Base-by-base conservation (phyloP, 169 alveolate species). In the Plasmodium reichenowi region DNA sequence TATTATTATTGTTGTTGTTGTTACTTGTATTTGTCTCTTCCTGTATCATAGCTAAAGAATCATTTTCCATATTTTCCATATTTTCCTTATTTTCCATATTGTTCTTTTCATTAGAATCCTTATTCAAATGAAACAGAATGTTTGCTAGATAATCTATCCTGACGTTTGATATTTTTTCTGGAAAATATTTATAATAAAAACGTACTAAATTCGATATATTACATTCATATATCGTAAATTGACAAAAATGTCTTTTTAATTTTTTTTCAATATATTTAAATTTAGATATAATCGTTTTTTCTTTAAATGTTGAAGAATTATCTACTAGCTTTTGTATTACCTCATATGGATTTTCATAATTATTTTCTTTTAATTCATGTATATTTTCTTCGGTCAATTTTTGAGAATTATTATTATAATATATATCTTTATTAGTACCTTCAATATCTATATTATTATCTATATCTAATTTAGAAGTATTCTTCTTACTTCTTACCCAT, bases 181-280 rank as follows among this genome's bases (percentile, higher is more conserved):
- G 90, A 29, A 68, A 68, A 43, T 68, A 68, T 45, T 80, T 80
- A 62, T 80, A 80, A 58, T 80, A 80, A 68, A 80, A 80, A 26
- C 67, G 67, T 2, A 45, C 17, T 29, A 80, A 20, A 26, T 80
- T 80, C 1, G 68, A 20, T 20, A 80, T 68, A 22, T 22, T 68
- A 67, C 90, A 80, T 52, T 80, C 90, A 32, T 80, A 80, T 1
- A 80, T 83, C 5, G 90, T 80, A 56, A 80, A 80, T 58, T 80
- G 90, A 17, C 90, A 80, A 5, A 80, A 68, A 26, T 80, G 90
- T 22, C 90, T 80, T 32, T 80, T 80, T 29, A 80, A n/a, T 58
- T 80, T 80, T 43, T 80, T 80, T 24, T 80, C 71, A 0, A 80
- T 63, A 68, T 80, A 80, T 63, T 80, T 80, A 58, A 68, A 80